These are phyloP conservation scores for Auricularia heimuer DNA, from an alignment of 768 basidiomycete genomes.

Conservation along the genomic window DNA sequence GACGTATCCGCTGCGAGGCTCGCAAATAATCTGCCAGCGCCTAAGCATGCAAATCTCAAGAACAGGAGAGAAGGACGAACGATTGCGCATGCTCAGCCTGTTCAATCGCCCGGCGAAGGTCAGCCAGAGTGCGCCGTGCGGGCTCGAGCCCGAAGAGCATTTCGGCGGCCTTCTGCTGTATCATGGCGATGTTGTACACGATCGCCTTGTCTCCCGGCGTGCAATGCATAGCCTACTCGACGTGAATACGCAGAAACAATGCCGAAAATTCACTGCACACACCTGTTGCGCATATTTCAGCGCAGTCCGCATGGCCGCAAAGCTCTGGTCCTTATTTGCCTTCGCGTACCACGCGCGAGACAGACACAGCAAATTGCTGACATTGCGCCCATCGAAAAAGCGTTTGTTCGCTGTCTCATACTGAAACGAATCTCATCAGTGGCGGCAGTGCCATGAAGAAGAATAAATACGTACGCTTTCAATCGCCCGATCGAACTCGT, in stretches of 20 bases:
- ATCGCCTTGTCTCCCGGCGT: slow-evolving; percentile 83
- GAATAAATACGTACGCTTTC: slow-evolving; percentile 58
- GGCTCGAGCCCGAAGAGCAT: slow-evolving; percentile 67
- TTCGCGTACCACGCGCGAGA: slow-evolving; percentile 93
- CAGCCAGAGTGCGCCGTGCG: slow-evolving; percentile 69
- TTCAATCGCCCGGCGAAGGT: slow-evolving; percentile 66
- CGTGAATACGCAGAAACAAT: no score
- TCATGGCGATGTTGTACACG: slow-evolving; percentile 95
- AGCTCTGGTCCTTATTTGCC: slow-evolving; percentile 82
- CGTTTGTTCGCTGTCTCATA: slow-evolving; percentile 85
- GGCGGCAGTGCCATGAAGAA: not conserved
- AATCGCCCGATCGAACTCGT: slow-evolving; percentile 92
- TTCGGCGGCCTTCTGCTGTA: slow-evolving; percentile 93
- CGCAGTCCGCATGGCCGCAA: slow-evolving; percentile 71
- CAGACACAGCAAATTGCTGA: slow-evolving; percentile 70
- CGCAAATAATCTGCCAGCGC: slow-evolving; percentile 57
- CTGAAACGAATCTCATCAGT: slow-evolving; percentile 29
- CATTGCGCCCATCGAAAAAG: slow-evolving; percentile 65
- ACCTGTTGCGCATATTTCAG: slow-evolving; percentile 76
- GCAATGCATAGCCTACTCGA: slow-evolving; percentile 63
- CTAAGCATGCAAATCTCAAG: not conserved
- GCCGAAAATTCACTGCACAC: slow-evolving; percentile 10
- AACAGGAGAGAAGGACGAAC: slow-evolving; percentile 31
- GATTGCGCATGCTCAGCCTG: slow-evolving; percentile 82
- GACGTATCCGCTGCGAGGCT: slow-evolving; percentile 70